Conservation (phyloP, 345 rosid genomes). For the Pugionium cornutum region DNA sequence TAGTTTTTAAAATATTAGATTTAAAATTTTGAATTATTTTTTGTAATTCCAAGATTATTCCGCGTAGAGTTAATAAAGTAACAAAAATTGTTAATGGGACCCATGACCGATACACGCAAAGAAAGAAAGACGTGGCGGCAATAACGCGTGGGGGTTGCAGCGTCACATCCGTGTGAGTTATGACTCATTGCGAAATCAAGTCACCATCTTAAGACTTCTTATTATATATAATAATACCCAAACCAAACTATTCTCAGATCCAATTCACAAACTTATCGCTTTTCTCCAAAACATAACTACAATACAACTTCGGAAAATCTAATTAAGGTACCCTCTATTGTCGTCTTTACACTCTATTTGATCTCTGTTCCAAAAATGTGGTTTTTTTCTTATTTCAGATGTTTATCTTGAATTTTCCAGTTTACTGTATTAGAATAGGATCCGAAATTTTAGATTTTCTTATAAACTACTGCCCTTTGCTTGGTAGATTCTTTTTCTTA, state of each 20-base stretch:
- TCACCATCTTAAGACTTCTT: neutral
- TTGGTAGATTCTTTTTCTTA: neutral
- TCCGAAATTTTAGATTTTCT: neutral
- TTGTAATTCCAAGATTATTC: no score
- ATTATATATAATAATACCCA: neutral
- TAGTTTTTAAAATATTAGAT: no score
- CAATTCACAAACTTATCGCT: conserved; percentile 9
- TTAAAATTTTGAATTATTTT: no score
- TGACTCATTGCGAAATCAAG: conserved; percentile 7
- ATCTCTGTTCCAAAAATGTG: neutral
- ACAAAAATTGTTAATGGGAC: neutral
- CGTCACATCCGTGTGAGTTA: conserved; percentile 33
- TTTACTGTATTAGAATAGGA: neutral
- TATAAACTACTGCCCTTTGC: conserved; percentile 3
- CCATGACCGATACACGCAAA: neutral
- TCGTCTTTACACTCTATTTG: no score
- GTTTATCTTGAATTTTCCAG: neutral
- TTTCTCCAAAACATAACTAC: neutral
- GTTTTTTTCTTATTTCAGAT: no score
- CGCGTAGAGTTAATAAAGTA: no score
- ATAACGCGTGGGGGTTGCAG: conserved; percentile 11
- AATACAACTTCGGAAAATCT: neutral
- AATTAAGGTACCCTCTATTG: no score
- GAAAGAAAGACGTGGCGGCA: conserved; percentile 11
- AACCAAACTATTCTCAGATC: conserved; percentile 24